phyloP scores from a whole-genome alignment of 1,139 yeast genomes.

The Magnusiomyces suaveolens region DNA sequence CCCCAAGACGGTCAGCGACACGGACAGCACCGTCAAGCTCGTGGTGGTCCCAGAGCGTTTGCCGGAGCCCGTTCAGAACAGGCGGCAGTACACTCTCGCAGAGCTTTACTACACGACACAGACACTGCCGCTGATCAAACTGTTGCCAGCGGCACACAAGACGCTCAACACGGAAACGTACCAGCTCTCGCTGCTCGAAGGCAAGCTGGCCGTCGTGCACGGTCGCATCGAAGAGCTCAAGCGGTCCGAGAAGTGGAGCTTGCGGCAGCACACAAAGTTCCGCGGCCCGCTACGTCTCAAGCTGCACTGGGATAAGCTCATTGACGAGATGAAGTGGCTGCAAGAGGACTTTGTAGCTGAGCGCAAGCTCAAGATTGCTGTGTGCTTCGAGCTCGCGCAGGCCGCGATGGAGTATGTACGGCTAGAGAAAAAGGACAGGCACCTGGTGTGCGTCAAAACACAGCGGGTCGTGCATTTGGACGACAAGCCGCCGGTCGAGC shows the following conservation, averaged over 20 bases:
- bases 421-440: conserved; percentile 47
- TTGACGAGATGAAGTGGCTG: conserved; percentile 85
- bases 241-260: conserved; percentile 81
- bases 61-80: conserved; percentile 29
- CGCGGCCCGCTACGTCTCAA: conserved; percentile 54
- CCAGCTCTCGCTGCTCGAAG: conserved; percentile 82
- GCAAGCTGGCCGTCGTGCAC: conserved; percentile 83
- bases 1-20: conserved; percentile 16
- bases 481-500: conserved; percentile 1
- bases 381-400: conserved; percentile 59
- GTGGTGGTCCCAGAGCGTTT: conserved; percentile 31
- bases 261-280: conserved; percentile 70
- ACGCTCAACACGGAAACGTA: conserved; percentile 74
- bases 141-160: conserved; percentile 79
- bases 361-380: conserved; percentile 55
- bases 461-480: conserved; percentile 32
- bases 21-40: conserved; percentile 26
- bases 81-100: conserved; percentile 46
- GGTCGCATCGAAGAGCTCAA: conserved; percentile 88
- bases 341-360: conserved; percentile 69
- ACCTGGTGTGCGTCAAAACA: conserved; percentile 47
- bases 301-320: conserved; percentile 61
- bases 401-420: conserved; percentile 72
- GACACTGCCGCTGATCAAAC: conserved; percentile 70
- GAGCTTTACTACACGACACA: conserved; percentile 83